Evolutionary conservation across 1,284 basidiomycete genomes (phyloP), one percentile per base, ranked within the genome.

Genomic region (Leccinum huronense): DNA sequence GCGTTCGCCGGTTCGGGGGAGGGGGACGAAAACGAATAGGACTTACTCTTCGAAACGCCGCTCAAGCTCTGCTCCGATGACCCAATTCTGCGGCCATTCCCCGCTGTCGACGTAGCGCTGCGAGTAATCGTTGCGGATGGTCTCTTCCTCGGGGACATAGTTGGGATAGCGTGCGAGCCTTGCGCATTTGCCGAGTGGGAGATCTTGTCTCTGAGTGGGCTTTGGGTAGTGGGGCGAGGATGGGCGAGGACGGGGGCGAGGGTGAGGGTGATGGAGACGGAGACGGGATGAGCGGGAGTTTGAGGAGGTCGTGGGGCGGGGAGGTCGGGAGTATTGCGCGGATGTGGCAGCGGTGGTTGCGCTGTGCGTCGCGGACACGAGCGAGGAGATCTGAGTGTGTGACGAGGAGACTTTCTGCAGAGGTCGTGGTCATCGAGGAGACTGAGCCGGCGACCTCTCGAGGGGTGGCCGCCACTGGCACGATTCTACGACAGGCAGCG

Each of bases 91-190:
- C 2, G 94, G 93, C 87, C 93, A 93, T 68, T 93, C 89, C 8
- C 95, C 95, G 2, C 90, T 86, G 68, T 93, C 89, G 53, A 96
- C 93, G 76, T 97, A 98, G 70, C 90, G 81, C 76, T 92, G 89
- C 1, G 91, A 93, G 73, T 97, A 97, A 79, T 98, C 95, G 74
- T 97, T 98, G 60, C 95, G 84, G 57, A 99, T 90, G 0, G 94
- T 97, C 74, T 98, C 94, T 74, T 98, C 97, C 68, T 94, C 91
- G 1, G 92, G 88, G 11, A 94, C 83, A 69, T 95, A 95, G 72
- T 94, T 94, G 53, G 72, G 71, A 69, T 92, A 93, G 53, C 88
- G 81, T 23, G 82, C 80, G 9, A 84, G 77, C 8, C 90, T 83
- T 0, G 90, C 89, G 7, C 86, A 85, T 73, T 93, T 93, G 5